Evolutionary conservation across 139 green algal genomes (phyloP).

Genomic region (Nannochloris sp.): DNA sequence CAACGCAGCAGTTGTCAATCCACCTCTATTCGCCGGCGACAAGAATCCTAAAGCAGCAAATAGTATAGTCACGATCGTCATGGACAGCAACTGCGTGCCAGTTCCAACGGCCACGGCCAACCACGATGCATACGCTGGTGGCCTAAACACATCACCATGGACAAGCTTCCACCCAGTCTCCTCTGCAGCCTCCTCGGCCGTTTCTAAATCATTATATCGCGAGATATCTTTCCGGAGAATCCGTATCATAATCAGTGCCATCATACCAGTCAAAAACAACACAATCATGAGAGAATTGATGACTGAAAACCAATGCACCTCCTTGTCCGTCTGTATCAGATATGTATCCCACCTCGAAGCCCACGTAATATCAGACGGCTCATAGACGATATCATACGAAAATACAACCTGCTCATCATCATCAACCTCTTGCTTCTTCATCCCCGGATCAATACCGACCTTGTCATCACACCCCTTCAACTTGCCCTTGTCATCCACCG

Average conservation of each 20-base stretch:
- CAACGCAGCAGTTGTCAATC: constrained; percentile 92
- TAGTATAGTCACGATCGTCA: constrained; percentile 86
- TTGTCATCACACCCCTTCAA: constrained; percentile 54
- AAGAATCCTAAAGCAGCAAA: constrained; percentile 96
- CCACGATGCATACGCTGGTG: constrained; percentile 55
- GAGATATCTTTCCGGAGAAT: constrained; percentile 91
- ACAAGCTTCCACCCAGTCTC: constrained; percentile 98
- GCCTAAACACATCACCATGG: constrained; percentile 97
- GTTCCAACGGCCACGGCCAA: constrained; percentile 87
- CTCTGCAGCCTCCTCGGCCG: constrained; percentile 82
- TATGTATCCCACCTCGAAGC: constrained; percentile 98
- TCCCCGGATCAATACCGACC: constrained; percentile 54
- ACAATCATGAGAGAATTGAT: constrained; percentile 99
- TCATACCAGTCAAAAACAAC: constrained; percentile 96
- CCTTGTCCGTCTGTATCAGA: constrained; percentile 87
- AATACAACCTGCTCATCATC: constrained; percentile 89
- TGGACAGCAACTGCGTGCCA: constrained; percentile 88
- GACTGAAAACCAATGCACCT: constrained; percentile 99
- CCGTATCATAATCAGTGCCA: constrained; percentile 98
- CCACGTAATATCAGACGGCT: constrained; percentile 82
- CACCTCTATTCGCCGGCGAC: constrained; percentile 94
- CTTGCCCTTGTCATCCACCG: constrained; percentile 54
- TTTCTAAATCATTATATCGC: constrained; percentile 95
- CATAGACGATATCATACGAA: constrained; percentile 84
- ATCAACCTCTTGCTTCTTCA: constrained; percentile 64